Percentiles rank a stretch among this genome's conserved stretches.
phyloP scores from a whole-genome alignment of 805 yeast genomes.

The Ogataea zsoltii region DNA sequence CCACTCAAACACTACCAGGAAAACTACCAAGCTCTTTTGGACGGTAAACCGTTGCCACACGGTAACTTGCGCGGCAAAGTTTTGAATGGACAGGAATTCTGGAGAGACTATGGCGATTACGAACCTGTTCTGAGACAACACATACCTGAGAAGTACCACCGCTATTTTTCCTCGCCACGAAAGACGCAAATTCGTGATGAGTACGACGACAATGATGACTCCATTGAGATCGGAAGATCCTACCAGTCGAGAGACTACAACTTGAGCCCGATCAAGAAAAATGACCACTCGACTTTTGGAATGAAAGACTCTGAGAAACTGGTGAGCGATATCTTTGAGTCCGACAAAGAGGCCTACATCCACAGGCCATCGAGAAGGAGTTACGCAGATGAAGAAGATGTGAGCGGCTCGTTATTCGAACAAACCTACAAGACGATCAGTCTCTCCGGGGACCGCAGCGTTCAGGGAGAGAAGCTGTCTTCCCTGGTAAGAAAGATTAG shows the following conservation, averaged over 20 bases:
- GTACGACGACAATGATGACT: conserved; percentile 13
- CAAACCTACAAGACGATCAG: conserved; percentile 21
- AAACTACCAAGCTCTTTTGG: conserved; percentile 30
- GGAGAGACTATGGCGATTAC: conserved; percentile 29
- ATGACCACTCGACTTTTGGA: conserved; percentile 12
- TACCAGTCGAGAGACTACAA: conserved; percentile 18
- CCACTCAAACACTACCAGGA: conserved; percentile 30
- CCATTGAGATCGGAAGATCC: conserved; percentile 33
- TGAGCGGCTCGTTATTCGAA: conserved; percentile 15
- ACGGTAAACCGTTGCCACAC: conserved; percentile 28
- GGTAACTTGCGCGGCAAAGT: conserved; percentile 33
- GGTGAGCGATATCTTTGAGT: conserved; percentile 25
- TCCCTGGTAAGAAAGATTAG: conserved; percentile 16
- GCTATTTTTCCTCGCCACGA: conserved; percentile 22
- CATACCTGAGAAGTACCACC: conserved; percentile 29
- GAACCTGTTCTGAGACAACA: conserved; percentile 31
- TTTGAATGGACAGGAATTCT: conserved; percentile 23
- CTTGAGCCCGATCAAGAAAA: conserved; percentile 29
- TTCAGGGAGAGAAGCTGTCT: conserved; percentile 16
- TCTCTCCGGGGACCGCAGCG: conserved; percentile 11
- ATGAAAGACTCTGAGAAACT: conserved; percentile 28
- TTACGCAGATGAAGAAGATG: conserved; percentile 14
- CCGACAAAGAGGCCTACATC: conserved; percentile 19
- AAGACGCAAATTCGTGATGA: background rate
- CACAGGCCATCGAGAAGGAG: background rate